Evolutionary conservation across 495 filamentous ascomycete genomes (phyloP), one percentile per base, ranked within the genome.

Genomic region (Podospora tetraspora): DNA sequence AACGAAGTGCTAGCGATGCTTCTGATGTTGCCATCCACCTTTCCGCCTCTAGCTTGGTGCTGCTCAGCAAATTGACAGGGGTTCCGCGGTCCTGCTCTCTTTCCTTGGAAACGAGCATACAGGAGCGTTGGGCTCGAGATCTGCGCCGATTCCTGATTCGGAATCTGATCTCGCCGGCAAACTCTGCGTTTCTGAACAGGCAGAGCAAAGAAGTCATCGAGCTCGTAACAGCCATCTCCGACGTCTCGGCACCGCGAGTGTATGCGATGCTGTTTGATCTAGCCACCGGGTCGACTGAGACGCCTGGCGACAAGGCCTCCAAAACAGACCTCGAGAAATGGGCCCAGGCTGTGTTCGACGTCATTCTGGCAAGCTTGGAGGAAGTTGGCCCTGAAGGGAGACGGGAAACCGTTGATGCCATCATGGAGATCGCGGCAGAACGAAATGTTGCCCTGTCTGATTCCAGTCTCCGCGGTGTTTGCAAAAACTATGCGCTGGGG

Each of bases 141-240:
- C 73, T 96, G 4, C 88, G 91, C 66, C 83, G 83, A 2, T 80
- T 93, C 22, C 73, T 93, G 63, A 84, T 86, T n/a, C 83, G 84
- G 29, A 89, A 92, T 79, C 81, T 96, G 32, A 82, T 96, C 22
- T 77, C 89, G 2, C 92, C 91, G 4, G 85, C 88, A 32, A 87
- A 87, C 62, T 75, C 81, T 4, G 79, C 80, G 3, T 90, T 87
- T 73, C 79, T 82, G 57, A 84, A 74, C 72, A 79, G 67, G n/a
- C 76, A 64, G 22, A 79, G 76, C 32, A 65, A 75, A 62, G 72
- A 80, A 10, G 72, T 79, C 16, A 63, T 83, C 12, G 66, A 77
- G 59, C 60, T 73, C 11, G 76, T 78, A 3, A 69, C 82, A 9
- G 73, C 74, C 16, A 69, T 79, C 22, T 69, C 77, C 0, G 70